These are phyloP conservation scores for Thelonectria olida DNA, from an alignment of 2,329 filamentous ascomycete species.

Conservation along the genomic window DNA sequence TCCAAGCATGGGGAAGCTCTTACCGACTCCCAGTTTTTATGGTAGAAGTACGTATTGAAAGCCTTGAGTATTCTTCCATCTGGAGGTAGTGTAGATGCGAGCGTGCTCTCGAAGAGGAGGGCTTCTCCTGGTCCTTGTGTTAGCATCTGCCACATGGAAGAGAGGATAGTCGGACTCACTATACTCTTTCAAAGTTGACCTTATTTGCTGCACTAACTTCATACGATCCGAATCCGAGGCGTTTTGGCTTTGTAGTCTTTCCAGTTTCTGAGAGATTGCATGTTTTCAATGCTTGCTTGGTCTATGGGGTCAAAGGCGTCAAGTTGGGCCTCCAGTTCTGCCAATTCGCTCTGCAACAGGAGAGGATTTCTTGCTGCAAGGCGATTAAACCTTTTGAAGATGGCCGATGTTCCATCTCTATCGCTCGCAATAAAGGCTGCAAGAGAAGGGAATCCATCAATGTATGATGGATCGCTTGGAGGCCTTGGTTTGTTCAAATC, in stretches of 20 bases:
- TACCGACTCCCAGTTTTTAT: not conserved
- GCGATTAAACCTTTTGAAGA: constrained; percentile 19
- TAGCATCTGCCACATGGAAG: not conserved
- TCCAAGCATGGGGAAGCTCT: not conserved
- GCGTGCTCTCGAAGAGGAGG: constrained; percentile 15
- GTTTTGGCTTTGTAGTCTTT: not conserved
- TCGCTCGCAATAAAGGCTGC: constrained; percentile 20
- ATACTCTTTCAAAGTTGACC: not conserved
- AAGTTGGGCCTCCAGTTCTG: not conserved
- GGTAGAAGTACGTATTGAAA: constrained; percentile 14
- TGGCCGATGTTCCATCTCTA: constrained; percentile 15
- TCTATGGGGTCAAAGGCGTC: not conserved
- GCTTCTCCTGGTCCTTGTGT: constrained; percentile 6
- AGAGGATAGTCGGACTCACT: not conserved
- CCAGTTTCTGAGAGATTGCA: not conserved
- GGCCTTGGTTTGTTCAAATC: too few species aligned
- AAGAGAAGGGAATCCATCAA: constrained; percentile 19
- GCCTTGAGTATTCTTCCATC: constrained; percentile 14
- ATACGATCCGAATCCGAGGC: not conserved
- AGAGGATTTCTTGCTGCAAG: constrained; percentile 19
- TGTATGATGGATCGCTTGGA: not conserved
- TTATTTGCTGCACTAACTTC: not conserved
- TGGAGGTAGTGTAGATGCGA: constrained; percentile 13
- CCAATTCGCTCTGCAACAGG: not conserved
- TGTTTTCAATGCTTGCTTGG: not conserved